Percentiles rank a stretch among this genome's conserved stretches.
These are phyloP conservation scores for Rhizopogon sp. DNA, from an alignment of 768 basidiomycete genomes.

Conservation along the genomic window DNA sequence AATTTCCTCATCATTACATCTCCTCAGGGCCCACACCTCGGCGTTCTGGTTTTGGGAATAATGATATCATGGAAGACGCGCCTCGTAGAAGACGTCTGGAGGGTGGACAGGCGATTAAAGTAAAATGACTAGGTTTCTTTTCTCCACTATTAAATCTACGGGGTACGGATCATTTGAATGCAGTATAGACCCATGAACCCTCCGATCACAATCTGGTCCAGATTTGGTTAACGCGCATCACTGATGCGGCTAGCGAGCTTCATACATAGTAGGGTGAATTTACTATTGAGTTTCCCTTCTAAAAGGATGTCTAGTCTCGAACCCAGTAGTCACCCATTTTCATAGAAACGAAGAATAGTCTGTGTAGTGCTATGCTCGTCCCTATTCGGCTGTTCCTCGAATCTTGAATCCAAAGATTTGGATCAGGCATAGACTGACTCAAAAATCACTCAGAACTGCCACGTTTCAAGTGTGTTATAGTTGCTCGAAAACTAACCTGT, in stretches of 20 bases:
- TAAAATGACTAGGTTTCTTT: conserved; percentile 34
- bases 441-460: too few species aligned
- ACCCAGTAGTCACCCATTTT: neutral
- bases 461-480: too few species aligned
- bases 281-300: conserved; percentile 1
- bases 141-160: conserved; percentile 17
- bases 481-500: neutral
- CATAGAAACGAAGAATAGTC: neutral
- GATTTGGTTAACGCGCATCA: neutral
- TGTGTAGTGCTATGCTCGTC: neutral
- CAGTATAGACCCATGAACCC: conserved; percentile 15
- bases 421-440: too few species aligned
- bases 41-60: conserved; percentile 32
- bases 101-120: conserved; percentile 48
- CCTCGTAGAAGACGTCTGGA: conserved; percentile 52
- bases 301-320: neutral
- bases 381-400: neutral
- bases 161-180: conserved; percentile 16
- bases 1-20: conserved; percentile 47
- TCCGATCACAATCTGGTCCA: conserved; percentile 6
- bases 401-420: too few species aligned
- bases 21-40: conserved; percentile 48
- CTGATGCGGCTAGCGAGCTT: neutral
- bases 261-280: neutral
- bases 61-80: conserved; percentile 33